phyloP scores from a whole-genome alignment of 306 rosid species.

The Gynostemma pentaphyllum region DNA sequence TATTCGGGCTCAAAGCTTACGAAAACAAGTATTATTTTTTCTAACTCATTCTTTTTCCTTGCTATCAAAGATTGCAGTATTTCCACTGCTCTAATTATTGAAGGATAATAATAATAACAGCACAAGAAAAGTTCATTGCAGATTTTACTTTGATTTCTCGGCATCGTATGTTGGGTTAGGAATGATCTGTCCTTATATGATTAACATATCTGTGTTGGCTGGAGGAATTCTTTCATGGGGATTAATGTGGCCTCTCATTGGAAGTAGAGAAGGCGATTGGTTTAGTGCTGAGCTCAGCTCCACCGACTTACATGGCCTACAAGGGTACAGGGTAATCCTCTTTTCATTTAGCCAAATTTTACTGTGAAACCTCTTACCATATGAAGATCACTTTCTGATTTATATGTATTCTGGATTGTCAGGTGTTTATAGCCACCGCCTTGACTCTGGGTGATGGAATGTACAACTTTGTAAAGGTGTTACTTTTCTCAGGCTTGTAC shows the following conservation, averaged over 20 bases:
- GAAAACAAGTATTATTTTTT: constrained; percentile 44
- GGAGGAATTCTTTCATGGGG: constrained; percentile 99
- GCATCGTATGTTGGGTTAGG: constrained; percentile 97
- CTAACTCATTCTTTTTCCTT: not conserved
- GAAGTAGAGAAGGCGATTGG: constrained; percentile 75
- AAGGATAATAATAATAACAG: not conserved
- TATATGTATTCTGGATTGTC: not conserved
- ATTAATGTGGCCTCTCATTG: constrained; percentile 70
- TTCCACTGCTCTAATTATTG: not conserved
- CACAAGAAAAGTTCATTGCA: constrained; percentile 34
- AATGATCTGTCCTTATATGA: constrained; percentile 83
- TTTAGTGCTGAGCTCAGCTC: constrained; percentile 63
- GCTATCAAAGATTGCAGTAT: not conserved
- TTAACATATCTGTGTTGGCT: constrained; percentile 64
- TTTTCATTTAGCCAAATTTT: not conserved
- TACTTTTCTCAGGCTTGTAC: not conserved
- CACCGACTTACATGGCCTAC: constrained; percentile 81
- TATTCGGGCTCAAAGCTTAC: constrained; percentile 65
- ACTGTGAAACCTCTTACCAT: not conserved
- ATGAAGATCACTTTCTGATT: not conserved
- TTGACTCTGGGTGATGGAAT: constrained; percentile 6
- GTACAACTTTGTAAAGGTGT: constrained; percentile 8
- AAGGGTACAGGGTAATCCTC: constrained; percentile 69
- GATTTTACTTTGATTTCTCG: constrained; percentile 87
- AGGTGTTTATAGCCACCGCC: constrained; percentile 6